phyloP scores from a whole-genome alignment of 1,139 yeast species.

The Yamadazyma diddensiae region DNA sequence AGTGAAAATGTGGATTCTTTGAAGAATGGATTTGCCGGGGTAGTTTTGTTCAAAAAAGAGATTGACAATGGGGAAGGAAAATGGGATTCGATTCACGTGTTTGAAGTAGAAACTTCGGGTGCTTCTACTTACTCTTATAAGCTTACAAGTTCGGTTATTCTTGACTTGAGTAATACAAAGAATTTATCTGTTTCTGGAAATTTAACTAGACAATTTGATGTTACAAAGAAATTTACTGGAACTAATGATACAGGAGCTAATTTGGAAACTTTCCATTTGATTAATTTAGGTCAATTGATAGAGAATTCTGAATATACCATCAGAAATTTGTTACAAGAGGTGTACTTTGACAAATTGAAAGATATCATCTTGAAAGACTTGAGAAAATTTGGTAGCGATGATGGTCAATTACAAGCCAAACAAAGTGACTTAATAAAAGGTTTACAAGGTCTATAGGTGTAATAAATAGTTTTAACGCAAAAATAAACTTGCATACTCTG shows the following conservation, averaged over 20 bases:
- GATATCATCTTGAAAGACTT: slow-evolving; percentile 72
- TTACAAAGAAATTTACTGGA: slow-evolving; percentile 34
- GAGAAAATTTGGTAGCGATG: slow-evolving; percentile 45
- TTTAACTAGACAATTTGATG: slow-evolving; percentile 77
- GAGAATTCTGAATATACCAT: slow-evolving; percentile 89
- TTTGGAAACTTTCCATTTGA: slow-evolving; percentile 65
- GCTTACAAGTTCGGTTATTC: slow-evolving; percentile 83
- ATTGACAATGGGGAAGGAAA: slow-evolving; percentile 52
- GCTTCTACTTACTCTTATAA: slow-evolving; percentile 57
- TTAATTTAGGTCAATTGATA: slow-evolving; percentile 79
- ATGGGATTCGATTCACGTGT: slow-evolving; percentile 94
- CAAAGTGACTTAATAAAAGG: slow-evolving; percentile 54
- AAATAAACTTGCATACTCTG: slow-evolving; percentile 2
- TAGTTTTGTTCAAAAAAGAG: slow-evolving; percentile 76
- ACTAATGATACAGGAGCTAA: slow-evolving; percentile 31
- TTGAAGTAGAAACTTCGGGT: slow-evolving; percentile 62
- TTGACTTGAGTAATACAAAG: slow-evolving; percentile 50
- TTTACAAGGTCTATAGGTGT: slow-evolving; percentile 26
- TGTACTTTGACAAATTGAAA: slow-evolving; percentile 90
- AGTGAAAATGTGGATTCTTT: slow-evolving; percentile 39
- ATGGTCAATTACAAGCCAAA: slow-evolving; percentile 39
- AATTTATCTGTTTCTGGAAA: slow-evolving; percentile 71
- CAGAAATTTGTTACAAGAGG: slow-evolving; percentile 86
- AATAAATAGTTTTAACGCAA: slow-evolving; percentile 3
- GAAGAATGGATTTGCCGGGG: slow-evolving; percentile 76